Base-by-base conservation (phyloP, 2,329 filamentous ascomycete genomes). In the Xylariaceae sp. region DNA sequence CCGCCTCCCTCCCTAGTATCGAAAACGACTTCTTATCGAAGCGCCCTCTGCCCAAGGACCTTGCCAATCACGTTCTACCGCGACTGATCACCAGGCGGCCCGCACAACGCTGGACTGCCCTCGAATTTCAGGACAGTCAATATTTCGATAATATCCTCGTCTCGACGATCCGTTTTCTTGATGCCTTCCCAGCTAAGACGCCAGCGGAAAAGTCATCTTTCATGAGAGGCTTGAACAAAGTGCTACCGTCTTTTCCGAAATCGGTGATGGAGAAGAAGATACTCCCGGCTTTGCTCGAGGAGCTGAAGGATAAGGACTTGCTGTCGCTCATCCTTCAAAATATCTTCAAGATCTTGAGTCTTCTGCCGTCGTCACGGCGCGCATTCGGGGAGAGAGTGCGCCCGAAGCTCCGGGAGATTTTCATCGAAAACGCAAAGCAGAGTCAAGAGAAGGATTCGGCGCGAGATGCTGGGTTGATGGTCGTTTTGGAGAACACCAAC, bases 81-180 rank as follows among this genome's bases (percentile, higher is more conserved):
- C 82, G 88, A 30, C 82, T 99, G 50, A 92, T 99, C 59, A 94
- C 93, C 0, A 83, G 94, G 63, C 81, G 92, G 57, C 91, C 94
- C 2, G 91, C 92, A 2, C 90, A 96, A 71, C 85, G 94, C 50
- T 83, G 97, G 77, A 92, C 87, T 30, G 92, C 93, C 3, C 86
- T 84, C 56, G 93, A 96, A 68, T 97, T 99, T 67, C 94, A 99
- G 71, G 86, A 97, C 73, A 95, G 92, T 69, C 87, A 90, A 65
- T 99, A 95, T 72, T 99, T 99, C 72, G 92, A 99, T 75, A 99
- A 97, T 69, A 90, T 97, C 51, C 80, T 99, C 3, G 91, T 99
- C 18, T 96, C 92, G 0, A 97, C 94, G 0, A 96, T 99, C 63
- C 89, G 94, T 10, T 99, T 99, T 70, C 78, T 99, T 30, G 94